These are phyloP conservation scores for Starmerella sirachaensis DNA, from an alignment of 805 yeast genomes.

Conservation along the genomic window DNA sequence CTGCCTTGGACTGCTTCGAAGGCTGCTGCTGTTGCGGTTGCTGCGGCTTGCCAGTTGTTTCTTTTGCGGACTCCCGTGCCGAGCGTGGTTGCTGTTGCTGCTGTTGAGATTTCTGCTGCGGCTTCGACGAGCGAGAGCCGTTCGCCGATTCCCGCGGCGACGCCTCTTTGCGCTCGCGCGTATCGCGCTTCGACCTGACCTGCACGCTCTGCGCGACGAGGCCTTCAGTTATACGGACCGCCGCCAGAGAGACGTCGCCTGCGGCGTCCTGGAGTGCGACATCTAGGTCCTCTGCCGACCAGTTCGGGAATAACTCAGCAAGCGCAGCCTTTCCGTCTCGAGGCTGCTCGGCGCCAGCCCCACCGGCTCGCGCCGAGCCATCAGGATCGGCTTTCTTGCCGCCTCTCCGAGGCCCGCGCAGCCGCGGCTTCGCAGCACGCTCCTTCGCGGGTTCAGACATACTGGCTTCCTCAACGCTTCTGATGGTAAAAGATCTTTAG, in stretches of 20 bases:
- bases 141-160: not conserved
- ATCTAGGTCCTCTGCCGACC: conserved; percentile 76
- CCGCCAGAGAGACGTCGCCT: conserved; percentile 64
- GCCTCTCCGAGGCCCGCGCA: conserved; percentile 7
- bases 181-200: conserved; percentile 35
- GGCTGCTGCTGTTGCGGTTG: conserved; percentile 1
- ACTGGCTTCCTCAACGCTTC: too few relatives aligned
- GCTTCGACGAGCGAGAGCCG: conserved; percentile 1
- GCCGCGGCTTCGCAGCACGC: conserved; percentile 10
- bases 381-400: conserved; percentile 5
- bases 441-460: conserved; percentile 12
- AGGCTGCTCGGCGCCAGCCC: conserved; percentile 5
- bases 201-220: conserved; percentile 91
- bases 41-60: not conserved
- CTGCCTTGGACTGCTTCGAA: not conserved
- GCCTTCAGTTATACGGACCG: conserved; percentile 81
- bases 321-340: conserved; percentile 33
- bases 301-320: conserved; percentile 83
- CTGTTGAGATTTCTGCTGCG: not conserved
- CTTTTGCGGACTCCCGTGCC: not conserved
- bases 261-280: conserved; percentile 62
- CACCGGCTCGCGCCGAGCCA: conserved; percentile 1
- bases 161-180: conserved; percentile 41
- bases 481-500: too few relatives aligned
- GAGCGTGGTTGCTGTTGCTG: not conserved